These are phyloP conservation scores for Venturia pyrina DNA, from an alignment of 2,329 filamentous ascomycete species.

Conservation along the genomic window DNA sequence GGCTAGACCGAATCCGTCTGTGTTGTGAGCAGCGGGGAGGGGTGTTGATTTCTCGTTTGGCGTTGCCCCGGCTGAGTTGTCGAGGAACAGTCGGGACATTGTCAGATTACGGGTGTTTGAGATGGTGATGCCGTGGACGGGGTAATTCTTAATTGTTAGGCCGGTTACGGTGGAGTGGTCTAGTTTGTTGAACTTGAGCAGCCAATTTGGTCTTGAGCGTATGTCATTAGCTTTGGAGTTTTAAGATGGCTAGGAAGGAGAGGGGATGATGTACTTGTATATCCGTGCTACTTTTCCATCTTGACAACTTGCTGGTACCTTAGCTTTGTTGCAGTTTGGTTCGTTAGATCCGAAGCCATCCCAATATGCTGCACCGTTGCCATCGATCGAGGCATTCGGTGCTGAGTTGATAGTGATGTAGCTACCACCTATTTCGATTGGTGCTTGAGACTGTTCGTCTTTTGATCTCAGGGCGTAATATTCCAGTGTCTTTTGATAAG, in stretches of 20 bases:
- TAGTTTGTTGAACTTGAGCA: constrained; percentile 30
- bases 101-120: constrained; percentile 34
- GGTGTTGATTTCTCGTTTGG: constrained; percentile 26
- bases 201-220: constrained; percentile 25
- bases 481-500: not conserved
- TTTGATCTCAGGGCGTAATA: not conserved
- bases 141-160: constrained; percentile 44
- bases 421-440: constrained; percentile 15
- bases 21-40: constrained; percentile 35
- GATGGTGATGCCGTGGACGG: constrained; percentile 43
- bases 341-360: constrained; percentile 36
- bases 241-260: not conserved
- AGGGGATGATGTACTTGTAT: not conserved
- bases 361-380: constrained; percentile 44
- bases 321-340: not conserved
- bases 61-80: constrained; percentile 45
- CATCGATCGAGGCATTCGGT: constrained; percentile 40
- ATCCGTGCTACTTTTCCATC: not conserved
- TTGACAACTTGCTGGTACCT: constrained; percentile 3
- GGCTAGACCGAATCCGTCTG: constrained; percentile 48
- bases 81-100: constrained; percentile 43
- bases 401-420: constrained; percentile 51
- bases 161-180: constrained; percentile 31
- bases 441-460: constrained; percentile 7
- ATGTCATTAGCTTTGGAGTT: not conserved